phyloP scores from a whole-genome alignment of 257 asterid species.

The Agastache rugosa region DNA sequence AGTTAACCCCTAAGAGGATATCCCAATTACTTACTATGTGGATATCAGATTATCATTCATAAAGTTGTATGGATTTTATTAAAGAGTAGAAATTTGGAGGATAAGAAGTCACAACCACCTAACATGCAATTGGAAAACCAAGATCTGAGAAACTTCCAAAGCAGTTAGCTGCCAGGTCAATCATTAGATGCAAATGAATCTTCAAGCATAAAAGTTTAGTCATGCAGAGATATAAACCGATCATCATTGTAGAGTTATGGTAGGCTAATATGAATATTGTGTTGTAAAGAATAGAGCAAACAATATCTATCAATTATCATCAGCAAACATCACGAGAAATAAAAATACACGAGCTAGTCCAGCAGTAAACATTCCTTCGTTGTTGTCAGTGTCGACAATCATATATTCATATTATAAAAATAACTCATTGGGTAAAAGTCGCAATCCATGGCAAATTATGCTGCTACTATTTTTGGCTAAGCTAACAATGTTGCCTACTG shows the following conservation, averaged over 20 bases:
- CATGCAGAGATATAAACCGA: not conserved
- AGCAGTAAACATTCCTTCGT: not conserved
- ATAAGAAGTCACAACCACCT: constrained; percentile 7
- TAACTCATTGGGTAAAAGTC: not conserved
- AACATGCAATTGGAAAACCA: constrained; percentile 13
- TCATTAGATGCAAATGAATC: constrained; percentile 6
- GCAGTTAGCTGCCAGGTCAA: constrained; percentile 23
- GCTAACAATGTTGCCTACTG: not conserved
- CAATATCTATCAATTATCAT: constrained; percentile 1
- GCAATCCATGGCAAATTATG: not conserved
- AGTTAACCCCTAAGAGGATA: not conserved
- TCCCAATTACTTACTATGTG: not conserved
- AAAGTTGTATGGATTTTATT: constrained; percentile 1
- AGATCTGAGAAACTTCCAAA: not conserved
- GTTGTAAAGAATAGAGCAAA: not conserved
- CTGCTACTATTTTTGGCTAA: not conserved
- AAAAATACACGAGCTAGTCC: not conserved
- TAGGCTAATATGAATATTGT: not conserved
- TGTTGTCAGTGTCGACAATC: not conserved
- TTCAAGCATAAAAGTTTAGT: not conserved
- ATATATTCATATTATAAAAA: not conserved
- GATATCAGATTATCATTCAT: constrained; percentile 1
- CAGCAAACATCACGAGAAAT: not conserved
- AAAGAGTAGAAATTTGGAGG: not conserved
- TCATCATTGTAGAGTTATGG: not conserved